Conservation (phyloP, 2,329 filamentous ascomycete genomes). For the Ciborinia camelliae region DNA sequence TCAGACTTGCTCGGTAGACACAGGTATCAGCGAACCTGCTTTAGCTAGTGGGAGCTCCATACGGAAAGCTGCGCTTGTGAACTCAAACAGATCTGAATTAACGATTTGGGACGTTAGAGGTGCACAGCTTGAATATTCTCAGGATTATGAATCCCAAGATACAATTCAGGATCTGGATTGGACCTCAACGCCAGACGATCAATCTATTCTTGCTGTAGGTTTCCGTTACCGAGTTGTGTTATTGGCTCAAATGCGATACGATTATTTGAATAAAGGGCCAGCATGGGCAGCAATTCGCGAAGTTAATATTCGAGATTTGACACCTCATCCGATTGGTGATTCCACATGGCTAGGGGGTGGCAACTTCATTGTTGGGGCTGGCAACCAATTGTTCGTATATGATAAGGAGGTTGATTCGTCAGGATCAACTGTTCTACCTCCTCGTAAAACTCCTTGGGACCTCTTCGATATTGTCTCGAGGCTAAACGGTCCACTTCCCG, state of each 20-base stretch:
- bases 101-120: slow-evolving; percentile 90
- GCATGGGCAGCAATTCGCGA: slow-evolving; percentile 85
- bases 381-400: slow-evolving; percentile 86
- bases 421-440: slow-evolving; percentile 30
- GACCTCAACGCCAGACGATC: slow-evolving; percentile 85
- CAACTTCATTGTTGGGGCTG: slow-evolving; percentile 80
- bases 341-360: slow-evolving; percentile 88
- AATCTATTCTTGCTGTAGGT: slow-evolving; percentile 87
- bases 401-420: slow-evolving; percentile 68
- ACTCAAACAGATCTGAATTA: slow-evolving; percentile 66
- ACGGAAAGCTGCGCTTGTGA: slow-evolving; percentile 81
- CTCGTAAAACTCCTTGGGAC: slow-evolving; percentile 44
- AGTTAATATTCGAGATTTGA: slow-evolving; percentile 75
- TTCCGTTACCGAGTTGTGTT: slow-evolving; percentile 83
- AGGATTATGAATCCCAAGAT: slow-evolving; percentile 69
- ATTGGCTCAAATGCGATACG: slow-evolving; percentile 83
- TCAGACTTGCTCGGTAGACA: slow-evolving; percentile 76
- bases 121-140: slow-evolving; percentile 75
- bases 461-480: slow-evolving; percentile 79
- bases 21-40: slow-evolving; percentile 67
- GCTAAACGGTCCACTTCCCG: slow-evolving; percentile 80
- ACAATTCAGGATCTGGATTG: slow-evolving; percentile 85
- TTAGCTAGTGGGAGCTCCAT: slow-evolving; percentile 82
- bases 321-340: slow-evolving; percentile 87
- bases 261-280: slow-evolving; percentile 84